Evolutionary conservation across 768 basidiomycete species (phyloP).

Genomic region (Austroboletus eburneus): DNA sequence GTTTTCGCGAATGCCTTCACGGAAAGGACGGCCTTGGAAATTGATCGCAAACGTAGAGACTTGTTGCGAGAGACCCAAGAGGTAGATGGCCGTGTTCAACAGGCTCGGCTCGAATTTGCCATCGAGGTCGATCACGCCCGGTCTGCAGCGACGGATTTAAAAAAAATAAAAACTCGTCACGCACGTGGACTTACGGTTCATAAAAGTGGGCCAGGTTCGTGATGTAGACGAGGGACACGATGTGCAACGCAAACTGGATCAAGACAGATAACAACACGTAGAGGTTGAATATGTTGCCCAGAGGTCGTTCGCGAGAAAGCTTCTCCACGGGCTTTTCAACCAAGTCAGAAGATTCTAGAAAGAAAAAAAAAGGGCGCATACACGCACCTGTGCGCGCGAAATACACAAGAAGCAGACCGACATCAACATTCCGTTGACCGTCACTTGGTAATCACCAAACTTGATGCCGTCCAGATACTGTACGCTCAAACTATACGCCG

Average conservation of each 20-base stretch:
- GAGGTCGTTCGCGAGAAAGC: constrained; percentile 86
- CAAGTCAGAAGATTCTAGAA: background rate
- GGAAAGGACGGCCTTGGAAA: constrained; percentile 98
- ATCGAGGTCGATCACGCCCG: constrained; percentile 83
- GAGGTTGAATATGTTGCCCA: constrained; percentile 95
- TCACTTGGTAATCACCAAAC: constrained; percentile 98
- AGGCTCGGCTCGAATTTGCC: constrained; percentile 95
- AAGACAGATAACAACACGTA: constrained; percentile 92
- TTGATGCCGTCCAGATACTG: constrained; percentile 99
- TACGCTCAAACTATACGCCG: constrained; percentile 96
- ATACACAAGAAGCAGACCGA: constrained; percentile 98
- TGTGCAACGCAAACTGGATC: constrained; percentile 91
- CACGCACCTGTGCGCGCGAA: constrained; percentile 84
- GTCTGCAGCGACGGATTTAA: constrained; percentile 42
- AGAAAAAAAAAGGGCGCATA: background rate
- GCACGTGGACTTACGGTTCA: constrained; percentile 73
- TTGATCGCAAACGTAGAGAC: constrained; percentile 99
- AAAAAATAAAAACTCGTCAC: too few relatives aligned
- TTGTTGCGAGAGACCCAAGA: constrained; percentile 93
- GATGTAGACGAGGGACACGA: constrained; percentile 87
- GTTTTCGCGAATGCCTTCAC: constrained; percentile 97
- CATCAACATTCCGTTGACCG: constrained; percentile 90
- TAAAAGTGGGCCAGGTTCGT: constrained; percentile 74
- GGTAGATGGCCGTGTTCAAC: constrained; percentile 95
- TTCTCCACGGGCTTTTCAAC: constrained; percentile 95